Conservation (phyloP, 768 basidiomycete species). For the Mycena crocata region DNA sequence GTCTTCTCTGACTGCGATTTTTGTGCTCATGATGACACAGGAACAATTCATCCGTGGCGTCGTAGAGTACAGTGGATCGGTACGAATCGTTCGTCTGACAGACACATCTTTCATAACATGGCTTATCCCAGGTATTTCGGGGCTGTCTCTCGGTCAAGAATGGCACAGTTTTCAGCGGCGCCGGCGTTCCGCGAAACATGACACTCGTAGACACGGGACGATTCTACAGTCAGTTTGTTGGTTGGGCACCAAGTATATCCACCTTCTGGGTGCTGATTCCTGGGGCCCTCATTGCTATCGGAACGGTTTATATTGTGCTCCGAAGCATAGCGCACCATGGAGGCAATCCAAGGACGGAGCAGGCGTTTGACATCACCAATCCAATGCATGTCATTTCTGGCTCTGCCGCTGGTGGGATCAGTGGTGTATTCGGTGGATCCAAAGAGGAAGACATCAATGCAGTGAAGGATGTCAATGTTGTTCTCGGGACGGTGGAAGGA, state of each 20-base stretch:
- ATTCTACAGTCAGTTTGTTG: no score
- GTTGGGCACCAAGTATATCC: no score
- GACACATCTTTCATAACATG: background rate
- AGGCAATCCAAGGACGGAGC: background rate
- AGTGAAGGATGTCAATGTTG: no score
- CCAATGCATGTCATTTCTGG: no score
- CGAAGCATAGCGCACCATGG: background rate
- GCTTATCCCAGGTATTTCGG: background rate
- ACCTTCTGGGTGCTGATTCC: background rate
- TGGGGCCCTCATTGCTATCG: background rate
- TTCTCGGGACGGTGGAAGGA: no score
- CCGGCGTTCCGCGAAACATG: background rate
- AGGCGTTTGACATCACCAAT: background rate
- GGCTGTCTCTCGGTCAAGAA: background rate
- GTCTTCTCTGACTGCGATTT: no score
- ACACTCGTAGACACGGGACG: background rate
- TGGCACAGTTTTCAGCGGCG: no score
- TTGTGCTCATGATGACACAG: background rate
- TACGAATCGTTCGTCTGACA: background rate
- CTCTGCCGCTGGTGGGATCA: no score
- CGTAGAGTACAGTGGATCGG: background rate
- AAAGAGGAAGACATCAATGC: no score
- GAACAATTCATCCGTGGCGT: background rate
- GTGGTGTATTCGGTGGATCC: no score
- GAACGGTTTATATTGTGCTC: background rate